A percentile compares a stretch with the other conserved stretches of the same genome.
These are phyloP conservation scores for Xanthoceras sorbifolium DNA, from an alignment of 345 rosid genomes.

Conservation along the genomic window DNA sequence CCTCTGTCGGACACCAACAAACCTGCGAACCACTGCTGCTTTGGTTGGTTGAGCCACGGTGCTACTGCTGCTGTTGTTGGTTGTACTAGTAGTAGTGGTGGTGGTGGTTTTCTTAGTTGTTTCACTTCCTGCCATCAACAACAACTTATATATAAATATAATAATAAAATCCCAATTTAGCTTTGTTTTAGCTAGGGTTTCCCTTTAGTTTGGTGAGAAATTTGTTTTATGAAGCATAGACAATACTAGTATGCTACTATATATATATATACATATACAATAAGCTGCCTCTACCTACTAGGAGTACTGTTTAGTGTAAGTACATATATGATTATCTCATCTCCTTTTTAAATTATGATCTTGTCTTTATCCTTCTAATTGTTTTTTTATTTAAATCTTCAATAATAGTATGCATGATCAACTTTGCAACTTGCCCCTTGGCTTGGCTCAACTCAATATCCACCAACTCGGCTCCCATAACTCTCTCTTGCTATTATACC, in stretches of 20 bases:
- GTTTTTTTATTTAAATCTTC: constrained; percentile 10
- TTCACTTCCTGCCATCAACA: constrained; percentile 43
- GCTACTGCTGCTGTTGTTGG: background rate
- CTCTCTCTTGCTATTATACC: background rate
- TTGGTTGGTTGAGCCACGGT: constrained; percentile 27
- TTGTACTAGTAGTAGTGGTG: constrained; percentile 5
- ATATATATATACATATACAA: constrained; percentile 9
- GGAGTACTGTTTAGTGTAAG: constrained; percentile 1
- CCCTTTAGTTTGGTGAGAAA: background rate
- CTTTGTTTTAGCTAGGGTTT: constrained; percentile 12
- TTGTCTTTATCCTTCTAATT: constrained; percentile 18
- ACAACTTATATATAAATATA: background rate
- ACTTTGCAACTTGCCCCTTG: constrained; percentile 4
- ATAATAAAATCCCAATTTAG: background rate
- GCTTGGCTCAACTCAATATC: background rate
- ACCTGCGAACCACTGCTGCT: constrained; percentile 38
- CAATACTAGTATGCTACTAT: background rate
- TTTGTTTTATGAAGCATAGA: constrained; percentile 9
- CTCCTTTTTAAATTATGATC: constrained; percentile 26
- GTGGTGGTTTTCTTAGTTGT: constrained; percentile 22
- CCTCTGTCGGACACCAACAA: constrained; percentile 67
- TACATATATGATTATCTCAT: background rate
- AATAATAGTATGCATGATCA: background rate
- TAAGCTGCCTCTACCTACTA: background rate
- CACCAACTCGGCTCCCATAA: background rate